phyloP scores from a whole-genome alignment of 2,329 filamentous ascomycete species.

The Torrubiella hemipterigena region DNA sequence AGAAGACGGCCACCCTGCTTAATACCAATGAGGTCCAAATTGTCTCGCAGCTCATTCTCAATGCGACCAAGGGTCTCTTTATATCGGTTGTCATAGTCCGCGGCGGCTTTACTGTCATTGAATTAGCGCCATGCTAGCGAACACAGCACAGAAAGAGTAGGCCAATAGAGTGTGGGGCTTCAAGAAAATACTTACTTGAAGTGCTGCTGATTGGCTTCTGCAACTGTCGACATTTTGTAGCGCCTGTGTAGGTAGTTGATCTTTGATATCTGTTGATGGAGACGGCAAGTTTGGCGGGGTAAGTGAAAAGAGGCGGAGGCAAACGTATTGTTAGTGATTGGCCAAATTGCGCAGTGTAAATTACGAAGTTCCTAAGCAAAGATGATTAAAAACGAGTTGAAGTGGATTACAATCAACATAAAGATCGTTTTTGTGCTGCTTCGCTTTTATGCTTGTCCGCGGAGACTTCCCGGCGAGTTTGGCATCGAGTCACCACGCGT shows the following conservation, averaged over 20 bases:
- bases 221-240: conserved; percentile 18
- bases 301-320: background rate
- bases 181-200: conserved; percentile 26
- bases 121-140: background rate
- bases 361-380: no score
- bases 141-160: background rate
- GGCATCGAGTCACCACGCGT: no score
- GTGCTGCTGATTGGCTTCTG: conserved; percentile 24
- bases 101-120: conserved; percentile 15
- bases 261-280: background rate
- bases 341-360: no score
- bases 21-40: conserved; percentile 49
- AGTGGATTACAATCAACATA: no score
- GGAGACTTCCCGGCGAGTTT: no score
- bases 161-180: background rate
- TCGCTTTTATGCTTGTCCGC: no score
- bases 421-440: no score
- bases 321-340: no score
- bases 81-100: conserved; percentile 37
- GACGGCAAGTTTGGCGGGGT: conserved; percentile 1
- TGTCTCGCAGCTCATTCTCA: conserved; percentile 38
- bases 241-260: no score
- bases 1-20: conserved; percentile 39
- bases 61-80: conserved; percentile 40
- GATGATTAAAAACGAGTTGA: no score